These are phyloP conservation scores for Tilletiopsis washingtonensis DNA, from an alignment of 1,284 basidiomycete genomes.

Conservation along the genomic window DNA sequence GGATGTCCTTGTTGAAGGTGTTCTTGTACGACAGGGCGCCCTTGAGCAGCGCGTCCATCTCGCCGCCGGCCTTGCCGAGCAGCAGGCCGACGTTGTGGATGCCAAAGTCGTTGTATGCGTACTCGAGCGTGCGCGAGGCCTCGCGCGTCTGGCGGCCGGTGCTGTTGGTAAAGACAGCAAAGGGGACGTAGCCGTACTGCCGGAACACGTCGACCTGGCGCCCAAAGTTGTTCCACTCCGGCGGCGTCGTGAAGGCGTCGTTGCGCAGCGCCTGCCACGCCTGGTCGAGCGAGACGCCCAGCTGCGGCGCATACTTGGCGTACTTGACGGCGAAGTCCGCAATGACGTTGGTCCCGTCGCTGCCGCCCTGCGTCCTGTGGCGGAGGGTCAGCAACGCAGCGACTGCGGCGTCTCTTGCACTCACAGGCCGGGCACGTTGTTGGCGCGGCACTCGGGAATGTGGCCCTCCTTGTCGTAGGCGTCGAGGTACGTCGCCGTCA, in stretches of 20 bases:
- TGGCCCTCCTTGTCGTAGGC: constrained; percentile 31
- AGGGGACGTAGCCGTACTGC: constrained; percentile 32
- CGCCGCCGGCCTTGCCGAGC: constrained; percentile 13
- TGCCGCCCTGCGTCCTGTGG: constrained; percentile 24
- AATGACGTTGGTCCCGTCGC: constrained; percentile 26
- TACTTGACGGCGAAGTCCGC: constrained; percentile 38
- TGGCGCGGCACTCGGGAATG: constrained; percentile 38
- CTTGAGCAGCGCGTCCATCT: constrained; percentile 6
- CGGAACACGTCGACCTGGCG: constrained; percentile 17
- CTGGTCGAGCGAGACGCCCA: constrained; percentile 27
- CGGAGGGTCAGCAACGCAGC: no score
- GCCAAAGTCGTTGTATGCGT: constrained; percentile 53
- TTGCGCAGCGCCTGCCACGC: constrained; percentile 27
- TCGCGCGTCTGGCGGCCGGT: constrained; percentile 36
- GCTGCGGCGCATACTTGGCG: constrained; percentile 10
- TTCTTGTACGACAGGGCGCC: constrained; percentile 26
- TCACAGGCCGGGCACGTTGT: constrained; percentile 25
- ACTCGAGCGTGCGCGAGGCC: constrained; percentile 40
- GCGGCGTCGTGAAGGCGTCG: constrained; percentile 48
- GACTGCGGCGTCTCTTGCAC: no score
- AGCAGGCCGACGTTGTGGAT: constrained; percentile 23
- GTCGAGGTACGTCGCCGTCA: constrained; percentile 37
- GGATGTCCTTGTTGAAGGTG: constrained; percentile 21
- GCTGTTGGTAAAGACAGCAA: constrained; percentile 20
- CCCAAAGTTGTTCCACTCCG: constrained; percentile 28